Evolutionary conservation across 345 rosid genomes (phyloP), one percentile per base, ranked within the genome.

Genomic region (Brassica cretica): DNA sequence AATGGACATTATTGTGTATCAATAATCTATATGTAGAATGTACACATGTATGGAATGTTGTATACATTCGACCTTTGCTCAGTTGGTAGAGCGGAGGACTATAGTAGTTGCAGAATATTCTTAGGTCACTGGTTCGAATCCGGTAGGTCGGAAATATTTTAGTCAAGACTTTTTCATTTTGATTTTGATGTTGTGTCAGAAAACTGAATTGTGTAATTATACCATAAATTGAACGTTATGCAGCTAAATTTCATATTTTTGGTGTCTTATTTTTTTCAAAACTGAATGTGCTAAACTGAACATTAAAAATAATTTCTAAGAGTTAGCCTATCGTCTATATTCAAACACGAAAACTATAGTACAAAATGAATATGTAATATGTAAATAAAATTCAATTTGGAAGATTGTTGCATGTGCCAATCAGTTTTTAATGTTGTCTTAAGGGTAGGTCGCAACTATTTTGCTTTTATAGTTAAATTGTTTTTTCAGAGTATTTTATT

Each of bases 51-150:
- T 58, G 14, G 19, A 24, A 4, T 9, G 5, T 21, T 25, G 8
- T 51, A 63, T 3, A 64, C 1, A 62, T 62, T 41, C 41, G 91
- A 87, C 90, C 89, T 90, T 91, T 88, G 96, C 97, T 91, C 88
- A 90, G 94, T 88, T 93, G 97, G 93, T 59, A 93, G 94, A 88
- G 97, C 91, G 90, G 98, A 92, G 94, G 94, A 92, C 96, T 90
- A 93, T 94, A 92, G 93, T 87, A 0, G 82, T 41, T 8, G 67
- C 74, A 66, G 51, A 60, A 64, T 16, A 83, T 81, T 80, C 88
- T 86, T 88, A 85, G 88, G 88, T 87, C 89, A 82, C 85, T 72
- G 83, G 87, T 85, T 88, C 89, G 87, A 88, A 83, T 88, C 83
- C 88, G 86, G 85, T 81, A 89, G 88, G 87, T 81, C 85, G 81